Conservation (phyloP, 805 yeast species). For the Starmerella lactis-condensi region DNA sequence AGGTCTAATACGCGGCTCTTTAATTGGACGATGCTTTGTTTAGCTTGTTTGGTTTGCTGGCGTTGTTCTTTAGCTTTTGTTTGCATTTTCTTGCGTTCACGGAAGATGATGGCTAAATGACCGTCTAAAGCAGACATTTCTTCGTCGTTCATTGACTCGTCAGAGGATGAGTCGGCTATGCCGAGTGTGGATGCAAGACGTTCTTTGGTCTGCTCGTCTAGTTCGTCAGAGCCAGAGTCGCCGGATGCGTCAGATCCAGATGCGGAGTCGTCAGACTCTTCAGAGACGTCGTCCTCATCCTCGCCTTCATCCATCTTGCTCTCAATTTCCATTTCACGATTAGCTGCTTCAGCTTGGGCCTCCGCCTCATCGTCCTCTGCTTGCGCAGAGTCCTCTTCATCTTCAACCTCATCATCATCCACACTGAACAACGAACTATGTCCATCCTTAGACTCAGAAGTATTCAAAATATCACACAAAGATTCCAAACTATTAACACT, state of each 20-base stretch:
- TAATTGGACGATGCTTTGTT: slow-evolving; percentile 58
- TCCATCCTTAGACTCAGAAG: slow-evolving; percentile 69
- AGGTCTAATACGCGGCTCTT: slow-evolving; percentile 65
- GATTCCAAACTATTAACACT: slow-evolving; percentile 30
- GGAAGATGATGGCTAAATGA: slow-evolving; percentile 65
- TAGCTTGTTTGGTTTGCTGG: slow-evolving; percentile 57
- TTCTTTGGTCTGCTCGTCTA: slow-evolving; percentile 15
- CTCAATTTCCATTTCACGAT: slow-evolving; percentile 13
- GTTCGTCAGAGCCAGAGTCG: slow-evolving; percentile 3
- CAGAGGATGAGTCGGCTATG: slow-evolving; percentile 26
- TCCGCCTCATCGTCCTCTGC: slow-evolving; percentile 26
- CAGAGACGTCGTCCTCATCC: slow-evolving; percentile 13
- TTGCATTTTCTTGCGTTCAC: slow-evolving; percentile 57
- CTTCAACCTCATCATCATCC: slow-evolving; percentile 31
- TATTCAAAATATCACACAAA: slow-evolving; percentile 35
- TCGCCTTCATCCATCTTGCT: slow-evolving; percentile 15
- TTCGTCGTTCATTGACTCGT: slow-evolving; percentile 85
- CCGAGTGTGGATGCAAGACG: slow-evolving; percentile 13
- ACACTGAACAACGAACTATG: slow-evolving; percentile 57
- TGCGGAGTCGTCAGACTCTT: neutral
- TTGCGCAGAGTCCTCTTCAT: slow-evolving; percentile 23
- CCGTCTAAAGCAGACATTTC: slow-evolving; percentile 89
- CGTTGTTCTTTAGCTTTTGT: slow-evolving; percentile 36
- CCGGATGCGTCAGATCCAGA: neutral
- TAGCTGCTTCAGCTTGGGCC: slow-evolving; percentile 23